Conservation (phyloP, 1,284 basidiomycete genomes). For the Xanthoconium separans region DNA sequence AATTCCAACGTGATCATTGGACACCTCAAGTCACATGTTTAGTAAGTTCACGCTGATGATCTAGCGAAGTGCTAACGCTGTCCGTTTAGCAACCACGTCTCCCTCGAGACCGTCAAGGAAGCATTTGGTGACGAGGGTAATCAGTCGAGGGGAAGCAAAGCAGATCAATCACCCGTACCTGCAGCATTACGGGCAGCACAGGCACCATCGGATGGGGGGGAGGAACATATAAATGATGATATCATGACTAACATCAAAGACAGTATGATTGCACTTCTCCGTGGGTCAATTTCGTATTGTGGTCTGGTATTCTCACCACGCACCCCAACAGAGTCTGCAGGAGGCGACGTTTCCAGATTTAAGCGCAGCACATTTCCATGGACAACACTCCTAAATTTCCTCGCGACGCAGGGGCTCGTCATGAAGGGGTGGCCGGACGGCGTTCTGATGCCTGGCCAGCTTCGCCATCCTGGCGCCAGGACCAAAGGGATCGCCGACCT, state of each 20-base stretch:
- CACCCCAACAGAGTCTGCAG: neutral
- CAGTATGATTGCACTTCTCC: neutral
- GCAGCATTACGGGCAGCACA: neutral
- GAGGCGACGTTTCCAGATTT: constrained; percentile 2
- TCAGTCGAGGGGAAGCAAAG: neutral
- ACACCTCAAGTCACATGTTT: constrained; percentile 1
- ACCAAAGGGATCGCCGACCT: constrained; percentile 6
- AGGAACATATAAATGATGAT: neutral
- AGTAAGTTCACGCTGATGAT: neutral
- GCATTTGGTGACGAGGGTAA: neutral
- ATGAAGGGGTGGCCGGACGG: neutral
- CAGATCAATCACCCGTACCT: neutral
- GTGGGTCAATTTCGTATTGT: neutral
- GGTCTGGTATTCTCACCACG: too few species aligned
- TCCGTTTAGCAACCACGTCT: neutral
- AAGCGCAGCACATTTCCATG: constrained; percentile 3
- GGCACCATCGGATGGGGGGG: neutral
- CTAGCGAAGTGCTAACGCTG: neutral
- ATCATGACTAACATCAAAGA: neutral
- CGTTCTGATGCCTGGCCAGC: constrained; percentile 3
- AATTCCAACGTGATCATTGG: neutral
- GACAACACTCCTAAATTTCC: neutral
- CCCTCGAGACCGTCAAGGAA: neutral
- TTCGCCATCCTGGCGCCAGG: neutral
- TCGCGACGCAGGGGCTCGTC: neutral